These are phyloP conservation scores for Diospyros kaki DNA, from an alignment of 148 eudicot genomes.

Conservation along the genomic window DNA sequence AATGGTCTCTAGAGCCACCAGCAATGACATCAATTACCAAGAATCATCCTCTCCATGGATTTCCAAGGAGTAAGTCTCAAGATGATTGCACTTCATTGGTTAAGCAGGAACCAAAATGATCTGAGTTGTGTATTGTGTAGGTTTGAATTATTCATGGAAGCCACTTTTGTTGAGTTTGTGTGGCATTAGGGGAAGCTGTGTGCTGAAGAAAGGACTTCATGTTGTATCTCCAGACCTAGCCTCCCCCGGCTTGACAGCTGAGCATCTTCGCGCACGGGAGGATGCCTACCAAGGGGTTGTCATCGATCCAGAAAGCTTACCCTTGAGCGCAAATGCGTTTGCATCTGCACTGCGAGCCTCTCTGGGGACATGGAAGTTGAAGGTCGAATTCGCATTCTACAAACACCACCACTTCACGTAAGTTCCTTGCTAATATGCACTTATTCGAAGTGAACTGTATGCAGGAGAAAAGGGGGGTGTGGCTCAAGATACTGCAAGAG, in stretches of 20 bases:
- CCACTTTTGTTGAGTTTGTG: slow-evolving; percentile 5
- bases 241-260: slow-evolving; percentile 7
- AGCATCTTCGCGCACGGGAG: slow-evolving; percentile 21
- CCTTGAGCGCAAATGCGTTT: slow-evolving; percentile 24
- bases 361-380: slow-evolving; percentile 25
- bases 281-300: slow-evolving; percentile 31
- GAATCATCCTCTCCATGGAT: background rate
- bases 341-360: slow-evolving; percentile 26
- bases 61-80: slow-evolving; percentile 3
- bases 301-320: slow-evolving; percentile 28
- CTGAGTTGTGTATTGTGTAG: background rate
- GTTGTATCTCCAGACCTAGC: slow-evolving; percentile 17
- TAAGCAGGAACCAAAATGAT: background rate
- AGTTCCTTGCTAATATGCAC: background rate
- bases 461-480: slow-evolving; percentile 36
- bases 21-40: background rate
- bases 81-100: background rate
- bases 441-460: background rate
- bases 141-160: slow-evolving; percentile 5
- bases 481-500: slow-evolving; percentile 27
- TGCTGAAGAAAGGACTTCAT: slow-evolving; percentile 11
- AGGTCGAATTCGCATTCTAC: slow-evolving; percentile 14
- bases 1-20: background rate
- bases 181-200: background rate
- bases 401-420: background rate